Evolutionary conservation across 352 stramenopile genomes (phyloP).

Genomic region (Phytophthora nicotianae): DNA sequence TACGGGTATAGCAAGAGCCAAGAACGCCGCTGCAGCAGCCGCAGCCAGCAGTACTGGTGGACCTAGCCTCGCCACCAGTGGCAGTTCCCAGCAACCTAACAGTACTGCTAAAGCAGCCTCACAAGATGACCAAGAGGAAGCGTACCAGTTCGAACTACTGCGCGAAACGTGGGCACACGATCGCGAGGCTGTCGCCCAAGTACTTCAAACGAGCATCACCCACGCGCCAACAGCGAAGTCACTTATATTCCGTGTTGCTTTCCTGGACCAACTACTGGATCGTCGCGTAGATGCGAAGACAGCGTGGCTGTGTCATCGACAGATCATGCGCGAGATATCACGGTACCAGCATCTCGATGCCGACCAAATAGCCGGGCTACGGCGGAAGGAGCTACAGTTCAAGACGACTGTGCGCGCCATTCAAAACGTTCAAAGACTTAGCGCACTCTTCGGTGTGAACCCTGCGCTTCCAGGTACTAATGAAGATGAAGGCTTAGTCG

Average conservation of each 20-base stretch:
- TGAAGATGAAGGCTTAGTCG: constrained; percentile 13
- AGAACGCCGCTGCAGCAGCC: constrained; percentile 19
- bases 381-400: constrained; percentile 73
- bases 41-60: constrained; percentile 1
- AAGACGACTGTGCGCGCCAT: constrained; percentile 72
- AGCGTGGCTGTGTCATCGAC: constrained; percentile 76
- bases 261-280: constrained; percentile 66
- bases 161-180: constrained; percentile 74
- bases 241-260: constrained; percentile 66
- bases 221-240: constrained; percentile 61
- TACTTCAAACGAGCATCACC: constrained; percentile 56
- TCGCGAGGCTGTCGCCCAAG: constrained; percentile 48
- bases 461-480: constrained; percentile 1
- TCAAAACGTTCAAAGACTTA: constrained; percentile 50
- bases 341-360: constrained; percentile 72
- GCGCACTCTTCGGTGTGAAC: constrained; percentile 16
- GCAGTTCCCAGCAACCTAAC: constrained; percentile 7
- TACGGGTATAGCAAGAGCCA: constrained; percentile 30
- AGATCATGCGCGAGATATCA: constrained; percentile 82
- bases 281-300: constrained; percentile 79
- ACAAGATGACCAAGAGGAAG: constrained; percentile 63
- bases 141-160: constrained; percentile 75
- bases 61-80: background rate
- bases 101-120: constrained; percentile 5
- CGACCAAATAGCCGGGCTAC: constrained; percentile 63